These are phyloP conservation scores for Pontederia paniculata DNA, from an alignment of 176 grass and related monocot genomes.

Conservation along the genomic window DNA sequence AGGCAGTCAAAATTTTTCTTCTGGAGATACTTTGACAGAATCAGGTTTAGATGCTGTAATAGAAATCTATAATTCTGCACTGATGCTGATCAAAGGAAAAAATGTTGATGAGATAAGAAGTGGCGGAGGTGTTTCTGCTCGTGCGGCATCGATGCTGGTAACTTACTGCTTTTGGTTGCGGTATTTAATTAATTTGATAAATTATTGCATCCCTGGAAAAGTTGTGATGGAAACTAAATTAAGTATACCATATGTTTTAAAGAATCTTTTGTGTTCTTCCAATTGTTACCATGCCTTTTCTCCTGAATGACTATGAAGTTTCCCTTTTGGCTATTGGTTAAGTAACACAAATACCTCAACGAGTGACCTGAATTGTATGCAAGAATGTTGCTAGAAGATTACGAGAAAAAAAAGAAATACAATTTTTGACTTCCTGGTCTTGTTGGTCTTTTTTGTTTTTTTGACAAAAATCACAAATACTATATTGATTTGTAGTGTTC, in stretches of 20 bases:
- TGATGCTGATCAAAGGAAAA: slow-evolving; percentile 56
- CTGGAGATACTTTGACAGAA: slow-evolving; percentile 28
- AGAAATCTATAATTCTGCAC: slow-evolving; percentile 57
- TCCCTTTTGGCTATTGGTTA: no score
- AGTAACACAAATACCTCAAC: no score
- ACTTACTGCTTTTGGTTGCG: slow-evolving; percentile 10
- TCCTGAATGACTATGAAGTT: no score
- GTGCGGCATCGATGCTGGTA: slow-evolving; percentile 88
- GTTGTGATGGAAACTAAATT: no score
- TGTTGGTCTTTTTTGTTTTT: no score
- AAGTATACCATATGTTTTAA: slow-evolving; percentile 7
- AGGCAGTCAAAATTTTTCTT: slow-evolving; percentile 27
- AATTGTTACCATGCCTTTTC: no score
- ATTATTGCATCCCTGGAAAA: background rate
- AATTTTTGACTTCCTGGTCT: no score
- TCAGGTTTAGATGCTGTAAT: slow-evolving; percentile 50
- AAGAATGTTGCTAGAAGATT: no score
- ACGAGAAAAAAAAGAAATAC: no score
- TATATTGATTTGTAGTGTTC: no score
- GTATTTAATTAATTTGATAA: background rate
- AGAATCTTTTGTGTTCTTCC: slow-evolving; percentile 1
- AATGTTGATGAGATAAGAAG: slow-evolving; percentile 51
- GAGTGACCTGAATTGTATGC: no score
- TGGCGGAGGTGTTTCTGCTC: slow-evolving; percentile 39
- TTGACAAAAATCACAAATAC: no score